Base-by-base conservation (phyloP, 2,329 filamentous ascomycete genomes). In the Exophiala sideris region DNA sequence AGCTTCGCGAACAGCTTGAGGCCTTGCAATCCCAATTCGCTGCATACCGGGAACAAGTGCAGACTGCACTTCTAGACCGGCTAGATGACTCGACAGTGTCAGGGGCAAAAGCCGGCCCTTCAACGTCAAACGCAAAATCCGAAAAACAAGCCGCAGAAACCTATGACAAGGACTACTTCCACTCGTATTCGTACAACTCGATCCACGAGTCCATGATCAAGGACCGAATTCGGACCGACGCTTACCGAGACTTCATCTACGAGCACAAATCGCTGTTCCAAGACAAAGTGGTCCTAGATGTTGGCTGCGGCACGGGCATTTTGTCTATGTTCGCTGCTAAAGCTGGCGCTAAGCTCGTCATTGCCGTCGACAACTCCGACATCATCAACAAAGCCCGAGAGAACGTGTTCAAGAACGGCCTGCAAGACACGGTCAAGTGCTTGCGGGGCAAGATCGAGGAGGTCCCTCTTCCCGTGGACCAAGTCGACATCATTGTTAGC, bases 181-280 rank as follows among this genome's bases (percentile, higher is more conserved):
- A 78, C 18, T 84, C 82, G 0, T 87, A 87, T 67, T 79, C 82
- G 11, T 80, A 80, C 66, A 91, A 80, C 82, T 89, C 90, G 53
- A 96, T 97, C 52, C 91, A 97, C 70, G 90, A 96, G 68, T 91
- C 88, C 6, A 97, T 97, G 91, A 80, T 97, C 58, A 95, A 96
- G 70, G 91, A 97, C 67, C 79, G 82, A 0, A 80, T 96, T 38
- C 87, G 91, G 48, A 97, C 91, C 9, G 88, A 96, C 65, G 87
- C 89, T 2, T 97, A 97, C 73, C 85, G 91, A 42, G 91, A 97
- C 72, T 96, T 96, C 69, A 91, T 96, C 66, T 96, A 96, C 74
- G 83, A 85, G 62, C 90, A 96, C 75, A 94, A 95, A 71, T 78
- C 89, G 61, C 75, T 96, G 3, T 96, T 96, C 72, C 83, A 85